Evolutionary conservation across 805 yeast species (phyloP).

Genomic region (Alloascoidea africana): DNA sequence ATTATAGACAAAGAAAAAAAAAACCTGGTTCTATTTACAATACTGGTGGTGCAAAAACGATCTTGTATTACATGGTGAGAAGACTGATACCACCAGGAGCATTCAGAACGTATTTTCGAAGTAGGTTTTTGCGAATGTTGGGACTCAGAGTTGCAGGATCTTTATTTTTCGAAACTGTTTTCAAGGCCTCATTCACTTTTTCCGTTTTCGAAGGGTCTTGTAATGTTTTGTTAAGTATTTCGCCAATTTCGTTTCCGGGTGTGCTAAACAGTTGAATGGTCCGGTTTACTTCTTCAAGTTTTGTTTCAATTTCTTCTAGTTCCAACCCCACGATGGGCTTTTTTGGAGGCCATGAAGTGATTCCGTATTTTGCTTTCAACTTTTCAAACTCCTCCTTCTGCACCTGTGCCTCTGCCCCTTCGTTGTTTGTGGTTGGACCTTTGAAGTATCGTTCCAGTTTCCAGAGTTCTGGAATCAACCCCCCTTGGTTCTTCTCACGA

Average conservation of each 20-base stretch:
- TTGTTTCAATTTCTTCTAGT: slow-evolving; percentile 21
- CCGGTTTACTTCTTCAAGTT: slow-evolving; percentile 20
- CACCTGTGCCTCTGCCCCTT: slow-evolving; percentile 5
- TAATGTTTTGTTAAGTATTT: slow-evolving; percentile 16
- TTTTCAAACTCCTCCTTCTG: slow-evolving; percentile 22
- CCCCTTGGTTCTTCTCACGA: slow-evolving; percentile 8
- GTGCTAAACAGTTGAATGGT: slow-evolving; percentile 13
- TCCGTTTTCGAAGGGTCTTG: slow-evolving; percentile 19
- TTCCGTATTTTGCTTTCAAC: slow-evolving; percentile 29
- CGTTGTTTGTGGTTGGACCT: slow-evolving; percentile 9
- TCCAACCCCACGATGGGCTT: slow-evolving; percentile 24
- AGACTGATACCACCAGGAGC: slow-evolving; percentile 7
- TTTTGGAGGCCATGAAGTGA: slow-evolving; percentile 30
- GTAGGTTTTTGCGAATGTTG: slow-evolving; percentile 52
- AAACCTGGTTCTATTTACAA: too few relatives aligned
- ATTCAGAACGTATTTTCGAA: slow-evolving; percentile 46
- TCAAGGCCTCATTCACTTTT: slow-evolving; percentile 21
- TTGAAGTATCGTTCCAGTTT: slow-evolving; percentile 12
- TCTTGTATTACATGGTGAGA: too few relatives aligned
- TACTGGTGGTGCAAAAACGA: too few relatives aligned
- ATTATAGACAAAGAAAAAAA: too few relatives aligned
- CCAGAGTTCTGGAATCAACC: slow-evolving; percentile 12
- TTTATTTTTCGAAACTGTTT: slow-evolving; percentile 19
- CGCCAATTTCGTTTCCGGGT: slow-evolving; percentile 16
- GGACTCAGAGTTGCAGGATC: slow-evolving; percentile 27